phyloP scores from a whole-genome alignment of 352 stramenopile species.

The Phytophthora sp. region DNA sequence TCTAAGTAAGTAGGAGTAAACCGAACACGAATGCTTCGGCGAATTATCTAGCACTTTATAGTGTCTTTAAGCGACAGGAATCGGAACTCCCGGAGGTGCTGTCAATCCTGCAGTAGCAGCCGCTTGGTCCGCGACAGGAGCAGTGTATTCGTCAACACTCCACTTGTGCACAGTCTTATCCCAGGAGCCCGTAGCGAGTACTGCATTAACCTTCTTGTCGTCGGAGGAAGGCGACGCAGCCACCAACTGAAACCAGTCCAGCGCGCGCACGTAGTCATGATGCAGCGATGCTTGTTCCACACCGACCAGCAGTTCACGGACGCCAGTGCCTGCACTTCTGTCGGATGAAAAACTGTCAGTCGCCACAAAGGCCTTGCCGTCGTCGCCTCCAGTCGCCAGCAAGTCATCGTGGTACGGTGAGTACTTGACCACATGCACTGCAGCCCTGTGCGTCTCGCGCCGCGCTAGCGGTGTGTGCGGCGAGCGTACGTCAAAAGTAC shows the following conservation, averaged over 20 bases:
- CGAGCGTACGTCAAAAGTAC: constrained; percentile 73
- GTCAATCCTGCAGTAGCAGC: not conserved
- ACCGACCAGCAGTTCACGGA: constrained; percentile 26
- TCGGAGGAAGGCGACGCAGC: constrained; percentile 5
- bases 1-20: constrained; percentile 33
- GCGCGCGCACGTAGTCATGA: constrained; percentile 71
- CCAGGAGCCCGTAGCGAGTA: constrained; percentile 65
- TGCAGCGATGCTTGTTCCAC: constrained; percentile 42
- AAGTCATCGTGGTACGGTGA: constrained; percentile 64
- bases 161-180: constrained; percentile 67
- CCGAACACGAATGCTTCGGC: constrained; percentile 14
- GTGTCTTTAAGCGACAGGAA: constrained; percentile 31
- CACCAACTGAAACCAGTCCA: constrained; percentile 71
- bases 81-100: constrained; percentile 23
- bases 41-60: constrained; percentile 16
- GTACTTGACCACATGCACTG: constrained; percentile 73
- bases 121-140: not conserved
- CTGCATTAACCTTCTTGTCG: constrained; percentile 16
- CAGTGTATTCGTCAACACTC: constrained; percentile 38
- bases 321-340: constrained; percentile 19
- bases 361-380: constrained; percentile 56
- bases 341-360: constrained; percentile 40
- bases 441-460: constrained; percentile 47
- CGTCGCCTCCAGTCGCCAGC: constrained; percentile 69
- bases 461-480: constrained; percentile 46